Evolutionary conservation across 257 asterid species (phyloP), one percentile per base, ranked within the genome.

Genomic region (Nicotiana sylvestris): DNA sequence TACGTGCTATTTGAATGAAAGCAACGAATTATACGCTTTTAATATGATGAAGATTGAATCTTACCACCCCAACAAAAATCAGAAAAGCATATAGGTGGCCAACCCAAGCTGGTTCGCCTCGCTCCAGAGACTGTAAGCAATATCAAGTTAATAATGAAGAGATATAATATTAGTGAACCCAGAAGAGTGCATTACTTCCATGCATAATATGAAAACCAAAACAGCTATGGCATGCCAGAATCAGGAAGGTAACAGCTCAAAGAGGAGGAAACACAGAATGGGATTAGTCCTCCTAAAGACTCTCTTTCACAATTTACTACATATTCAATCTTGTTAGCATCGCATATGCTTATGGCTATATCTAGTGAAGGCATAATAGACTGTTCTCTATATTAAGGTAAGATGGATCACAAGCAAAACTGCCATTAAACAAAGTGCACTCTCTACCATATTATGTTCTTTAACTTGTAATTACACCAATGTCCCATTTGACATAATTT

Each of bases 31-130:
- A 43, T 49, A n/a, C 0, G 56, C 3, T 60, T 35, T 12, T 27
- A 32, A 83, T 30, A 32, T 37, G 27, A 27, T 11, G 76, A 81
- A 61, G 82, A 70, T 10, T 66, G 81, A 43, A 85, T 51, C 93
- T 35, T 93, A 95, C 98, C 98, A 95, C 98, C 37, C 95, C 89
- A 82, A 91, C 49, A 86, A 95, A 93, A 76, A 95, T 95, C 77
- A 92, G 89, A 82, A 95, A 90, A 78, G 99, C 99, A 83, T 91
- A 92, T 83, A 86, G n/a, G 66, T 93, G 93, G 82, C 99, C 99
- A 84, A 93, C 82, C 99, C 97, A 93, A 81, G 94, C 91, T 83
- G 97, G 91, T 81, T 89, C 92, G 1, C 97, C 96, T 32, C 85
- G 82, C 83, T 95, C 93, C 87, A 95, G 84, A 80, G 98, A 89